These are phyloP conservation scores for Trypanosoma scelopori DNA, from an alignment of 208 protist genomes.

Conservation along the genomic window DNA sequence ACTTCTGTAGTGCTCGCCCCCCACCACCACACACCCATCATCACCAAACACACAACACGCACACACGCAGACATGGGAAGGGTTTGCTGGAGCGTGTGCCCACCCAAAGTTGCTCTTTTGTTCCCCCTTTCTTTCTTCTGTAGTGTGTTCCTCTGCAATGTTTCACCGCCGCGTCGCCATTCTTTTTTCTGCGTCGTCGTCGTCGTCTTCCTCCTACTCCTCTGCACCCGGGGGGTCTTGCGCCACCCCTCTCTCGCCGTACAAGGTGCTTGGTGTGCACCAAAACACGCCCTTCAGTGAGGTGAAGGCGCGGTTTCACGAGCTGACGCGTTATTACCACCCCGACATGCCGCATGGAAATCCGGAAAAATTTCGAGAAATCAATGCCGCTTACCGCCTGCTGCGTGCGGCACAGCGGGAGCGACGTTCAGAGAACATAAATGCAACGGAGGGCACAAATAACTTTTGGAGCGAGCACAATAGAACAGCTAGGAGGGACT, in stretches of 20 bases:
- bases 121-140: slow-evolving; percentile 7
- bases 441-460: neutral
- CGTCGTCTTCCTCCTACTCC: slow-evolving; percentile 15
- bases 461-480: slow-evolving; percentile 51
- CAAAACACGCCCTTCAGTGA: slow-evolving; percentile 53
- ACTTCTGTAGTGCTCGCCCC: too few relatives aligned
- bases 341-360: slow-evolving; percentile 71
- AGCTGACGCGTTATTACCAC: slow-evolving; percentile 68
- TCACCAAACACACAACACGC: too few relatives aligned
- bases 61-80: too few relatives aligned
- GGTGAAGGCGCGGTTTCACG: slow-evolving; percentile 52
- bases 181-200: slow-evolving; percentile 16
- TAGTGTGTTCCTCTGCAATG: slow-evolving; percentile 12
- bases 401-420: slow-evolving; percentile 51
- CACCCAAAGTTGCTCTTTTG: too few relatives aligned
- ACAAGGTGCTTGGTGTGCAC: slow-evolving; percentile 57
- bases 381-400: slow-evolving; percentile 65
- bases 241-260: slow-evolving; percentile 11
- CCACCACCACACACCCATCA: too few relatives aligned
- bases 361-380: slow-evolving; percentile 68
- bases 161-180: slow-evolving; percentile 18
- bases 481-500: neutral
- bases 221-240: neutral
- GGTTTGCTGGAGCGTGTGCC: too few relatives aligned
- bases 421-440: neutral